Conservation (phyloP, 352 stramenopile species). For the Phytophthora aleatoria region DNA sequence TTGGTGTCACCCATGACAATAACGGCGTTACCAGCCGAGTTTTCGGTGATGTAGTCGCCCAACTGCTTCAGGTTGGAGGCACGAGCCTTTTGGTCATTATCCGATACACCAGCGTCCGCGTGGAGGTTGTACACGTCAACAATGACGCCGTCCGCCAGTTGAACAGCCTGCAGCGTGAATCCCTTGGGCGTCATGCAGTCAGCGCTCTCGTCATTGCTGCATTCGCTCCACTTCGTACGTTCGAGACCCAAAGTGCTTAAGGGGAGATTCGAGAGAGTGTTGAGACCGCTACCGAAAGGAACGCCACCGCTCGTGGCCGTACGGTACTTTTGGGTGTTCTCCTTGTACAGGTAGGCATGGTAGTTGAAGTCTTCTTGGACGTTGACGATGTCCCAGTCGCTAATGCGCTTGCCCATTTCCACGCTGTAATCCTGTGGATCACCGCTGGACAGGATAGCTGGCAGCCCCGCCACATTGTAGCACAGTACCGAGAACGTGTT, state of each 20-base stretch:
- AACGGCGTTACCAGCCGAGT: constrained; percentile 51
- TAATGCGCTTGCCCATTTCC: constrained; percentile 55
- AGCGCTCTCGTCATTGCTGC: constrained; percentile 47
- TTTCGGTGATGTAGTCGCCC: constrained; percentile 44
- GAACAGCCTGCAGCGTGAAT: constrained; percentile 49
- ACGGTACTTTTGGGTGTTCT: constrained; percentile 48
- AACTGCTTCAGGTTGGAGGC: constrained; percentile 51
- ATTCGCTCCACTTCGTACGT: constrained; percentile 48
- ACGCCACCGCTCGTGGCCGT: constrained; percentile 55
- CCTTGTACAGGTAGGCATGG: constrained; percentile 40
- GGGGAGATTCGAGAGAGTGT: constrained; percentile 49
- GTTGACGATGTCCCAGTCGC: constrained; percentile 45
- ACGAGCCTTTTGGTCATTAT: constrained; percentile 39
- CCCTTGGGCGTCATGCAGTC: constrained; percentile 67
- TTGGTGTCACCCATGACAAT: constrained; percentile 66
- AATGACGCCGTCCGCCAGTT: constrained; percentile 46
- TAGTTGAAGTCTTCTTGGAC: constrained; percentile 57
- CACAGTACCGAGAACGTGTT: constrained; percentile 49
- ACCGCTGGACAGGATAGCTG: constrained; percentile 50
- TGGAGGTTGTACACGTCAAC: constrained; percentile 64
- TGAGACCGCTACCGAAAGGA: constrained; percentile 51
- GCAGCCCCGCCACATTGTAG: constrained; percentile 55
- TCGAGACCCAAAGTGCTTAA: constrained; percentile 48
- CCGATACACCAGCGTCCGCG: constrained; percentile 40
- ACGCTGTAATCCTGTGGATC: constrained; percentile 42